phyloP scores from a whole-genome alignment of 2,329 filamentous ascomycete species.

The Tolypocladium cylindrosporum region DNA sequence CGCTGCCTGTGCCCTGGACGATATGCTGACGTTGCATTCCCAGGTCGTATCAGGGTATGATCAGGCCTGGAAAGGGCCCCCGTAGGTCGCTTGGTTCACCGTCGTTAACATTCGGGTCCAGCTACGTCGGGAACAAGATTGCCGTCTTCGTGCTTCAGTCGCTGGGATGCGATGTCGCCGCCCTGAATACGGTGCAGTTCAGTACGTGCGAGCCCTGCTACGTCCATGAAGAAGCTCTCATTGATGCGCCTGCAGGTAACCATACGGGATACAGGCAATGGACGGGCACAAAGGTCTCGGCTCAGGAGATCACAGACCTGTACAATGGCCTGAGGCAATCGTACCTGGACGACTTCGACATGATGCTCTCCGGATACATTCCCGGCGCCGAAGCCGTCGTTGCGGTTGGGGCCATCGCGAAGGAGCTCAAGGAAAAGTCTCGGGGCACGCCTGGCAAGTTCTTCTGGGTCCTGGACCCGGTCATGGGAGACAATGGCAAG shows the following conservation, averaged over 20 bases:
- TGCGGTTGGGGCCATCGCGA: slow-evolving; percentile 73
- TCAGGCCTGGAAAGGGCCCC: background rate
- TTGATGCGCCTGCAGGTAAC: slow-evolving; percentile 56
- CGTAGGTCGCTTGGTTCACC: background rate
- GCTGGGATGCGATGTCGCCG: slow-evolving; percentile 85
- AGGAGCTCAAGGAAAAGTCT: slow-evolving; percentile 63
- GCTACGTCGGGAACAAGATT: slow-evolving; percentile 97
- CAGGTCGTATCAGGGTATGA: slow-evolving; percentile 34
- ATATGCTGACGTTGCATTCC: background rate
- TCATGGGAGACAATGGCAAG: slow-evolving; percentile 93
- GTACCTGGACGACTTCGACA: slow-evolving; percentile 79
- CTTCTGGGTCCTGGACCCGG: slow-evolving; percentile 96
- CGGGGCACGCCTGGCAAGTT: slow-evolving; percentile 60
- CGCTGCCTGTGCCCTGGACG: background rate
- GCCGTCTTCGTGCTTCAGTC: slow-evolving; percentile 91
- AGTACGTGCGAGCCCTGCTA: slow-evolving; percentile 46
- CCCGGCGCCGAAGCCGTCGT: slow-evolving; percentile 78
- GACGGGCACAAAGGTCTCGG: slow-evolving; percentile 73
- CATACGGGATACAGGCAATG: slow-evolving; percentile 88
- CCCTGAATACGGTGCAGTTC: slow-evolving; percentile 94
- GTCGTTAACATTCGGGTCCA: slow-evolving; percentile 23
- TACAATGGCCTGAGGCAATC: slow-evolving; percentile 79
- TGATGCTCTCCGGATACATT: slow-evolving; percentile 91
- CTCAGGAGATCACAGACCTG: slow-evolving; percentile 72
- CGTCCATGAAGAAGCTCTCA: slow-evolving; percentile 1